Evolutionary conservation across 129 eudicot species (phyloP), one percentile per base, ranked within the genome.

Genomic region (Cynara cardunculus): DNA sequence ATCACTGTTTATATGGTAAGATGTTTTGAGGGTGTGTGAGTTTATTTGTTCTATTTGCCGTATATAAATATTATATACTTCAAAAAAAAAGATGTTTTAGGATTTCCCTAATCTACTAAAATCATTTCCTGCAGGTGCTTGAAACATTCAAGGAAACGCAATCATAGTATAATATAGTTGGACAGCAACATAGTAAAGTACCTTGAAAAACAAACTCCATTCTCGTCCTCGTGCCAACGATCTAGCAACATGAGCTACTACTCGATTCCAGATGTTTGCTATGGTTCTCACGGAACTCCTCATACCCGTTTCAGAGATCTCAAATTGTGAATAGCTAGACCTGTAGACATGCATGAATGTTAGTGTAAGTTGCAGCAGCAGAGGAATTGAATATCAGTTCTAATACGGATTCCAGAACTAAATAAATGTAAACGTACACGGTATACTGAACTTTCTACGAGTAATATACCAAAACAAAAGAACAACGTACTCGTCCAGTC

Each of bases 121-220:
- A 73, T 39, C 32, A 53, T 16, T 70, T 31, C 31, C 21, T 39
- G 79, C 69, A 81, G 18, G 68, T 73, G n/a, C 64, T 35, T 64
- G 74, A 25, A 62, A 59, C 27, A 61, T 34, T 4, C 35, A 77
- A 35, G 10, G 1, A 26, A 44, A 25, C 16, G 18, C 14, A 41
- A 27, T 65, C 62, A 35, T 76, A 67, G 22, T 24, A 61, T 41
- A 67, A 28, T 24, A 61, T 41, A 14, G 80, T 10, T 28, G 14
- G 37, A 81, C 14, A 74, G 19, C 13, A 64, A 25, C 22, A 16
- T 24, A 65, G 16, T 37, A n/a, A 81, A 41, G 25, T 87, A 94
- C 98, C 98, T 87, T 86, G 25, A 87, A 49, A 82, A 94, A 89
- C 76, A 86, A 83, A 82, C 49, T 80, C 96, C 97, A 94, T 71